Percentiles rank a stretch among this genome's conserved stretches.
Conservation (phyloP, 306 rosid genomes). For the Glycine soja region DNA sequence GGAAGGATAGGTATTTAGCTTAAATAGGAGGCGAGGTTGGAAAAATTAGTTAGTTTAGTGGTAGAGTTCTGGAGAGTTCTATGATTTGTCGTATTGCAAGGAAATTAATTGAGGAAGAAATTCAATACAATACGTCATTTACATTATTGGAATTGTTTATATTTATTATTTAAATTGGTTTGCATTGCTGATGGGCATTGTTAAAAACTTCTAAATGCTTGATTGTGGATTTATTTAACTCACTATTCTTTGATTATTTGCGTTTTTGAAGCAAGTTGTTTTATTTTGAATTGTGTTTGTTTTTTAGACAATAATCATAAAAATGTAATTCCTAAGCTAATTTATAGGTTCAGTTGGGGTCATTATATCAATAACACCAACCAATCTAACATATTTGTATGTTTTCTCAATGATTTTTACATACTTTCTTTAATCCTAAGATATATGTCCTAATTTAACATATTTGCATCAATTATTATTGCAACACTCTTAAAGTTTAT, state of each 20-base stretch:
- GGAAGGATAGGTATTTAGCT: not conserved
- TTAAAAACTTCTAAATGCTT: not conserved
- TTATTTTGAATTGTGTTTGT: slow-evolving; percentile 18
- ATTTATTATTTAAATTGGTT: too few relatives aligned
- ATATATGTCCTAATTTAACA: too few relatives aligned
- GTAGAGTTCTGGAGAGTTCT: too few relatives aligned
- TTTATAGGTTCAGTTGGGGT: slow-evolving; percentile 24
- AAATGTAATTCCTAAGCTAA: slow-evolving; percentile 19
- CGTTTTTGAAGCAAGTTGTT: not conserved
- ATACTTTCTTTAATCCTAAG: slow-evolving; percentile 98
- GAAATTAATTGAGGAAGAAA: too few relatives aligned
- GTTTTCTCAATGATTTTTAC: slow-evolving; percentile 41
- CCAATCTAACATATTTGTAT: slow-evolving; percentile 15
- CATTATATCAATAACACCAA: slow-evolving; percentile 11
- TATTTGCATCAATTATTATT: too few relatives aligned
- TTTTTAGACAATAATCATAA: too few relatives aligned
- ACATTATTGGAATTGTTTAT: too few relatives aligned
- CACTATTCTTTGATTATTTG: slow-evolving; percentile 10
- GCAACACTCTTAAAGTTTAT: too few relatives aligned
- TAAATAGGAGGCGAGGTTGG: not conserved
- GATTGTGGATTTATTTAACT: not conserved
- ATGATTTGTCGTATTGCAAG: too few relatives aligned
- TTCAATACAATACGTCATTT: too few relatives aligned
- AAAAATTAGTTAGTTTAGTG: too few relatives aligned
- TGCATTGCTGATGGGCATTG: too few relatives aligned